A percentile compares a stretch with the other conserved stretches of the same genome.
phyloP scores from a whole-genome alignment of 202 grass and related monocot genomes.

The Cymbopogon flexuosus region DNA sequence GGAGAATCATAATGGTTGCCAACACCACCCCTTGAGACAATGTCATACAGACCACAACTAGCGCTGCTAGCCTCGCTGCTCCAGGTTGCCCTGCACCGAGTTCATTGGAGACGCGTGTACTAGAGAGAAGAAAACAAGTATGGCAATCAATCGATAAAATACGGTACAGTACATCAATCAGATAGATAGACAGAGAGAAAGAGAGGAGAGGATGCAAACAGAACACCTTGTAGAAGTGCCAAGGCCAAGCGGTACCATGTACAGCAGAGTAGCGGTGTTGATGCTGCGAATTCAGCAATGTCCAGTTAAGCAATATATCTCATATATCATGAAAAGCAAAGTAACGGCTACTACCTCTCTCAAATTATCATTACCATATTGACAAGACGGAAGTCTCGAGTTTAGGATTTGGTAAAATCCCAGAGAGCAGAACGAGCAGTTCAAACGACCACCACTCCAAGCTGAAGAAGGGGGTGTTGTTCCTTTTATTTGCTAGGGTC shows the following conservation, averaged over 20 bases:
- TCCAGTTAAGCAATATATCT: background rate
- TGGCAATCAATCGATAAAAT: too few relatives aligned
- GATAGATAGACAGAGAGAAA: background rate
- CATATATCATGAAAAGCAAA: background rate
- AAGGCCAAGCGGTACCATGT: background rate
- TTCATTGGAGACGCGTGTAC: slow-evolving; percentile 6
- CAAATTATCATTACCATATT: slow-evolving; percentile 17
- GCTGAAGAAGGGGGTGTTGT: background rate
- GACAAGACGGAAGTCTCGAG: slow-evolving; percentile 55
- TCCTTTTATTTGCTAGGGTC: slow-evolving; percentile 39
- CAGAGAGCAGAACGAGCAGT: slow-evolving; percentile 22
- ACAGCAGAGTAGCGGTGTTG: background rate
- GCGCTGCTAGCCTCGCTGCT: background rate
- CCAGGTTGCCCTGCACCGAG: background rate
- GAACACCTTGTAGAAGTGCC: background rate
- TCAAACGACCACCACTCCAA: slow-evolving; percentile 59
- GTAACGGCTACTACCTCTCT: background rate
- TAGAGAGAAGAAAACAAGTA: background rate
- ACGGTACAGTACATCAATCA: too few relatives aligned
- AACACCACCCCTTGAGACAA: background rate
- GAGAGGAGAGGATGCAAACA: background rate
- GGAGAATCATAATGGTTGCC: background rate
- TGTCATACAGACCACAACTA: background rate
- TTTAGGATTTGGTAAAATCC: slow-evolving; percentile 49
- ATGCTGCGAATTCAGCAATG: background rate